These are phyloP conservation scores for Phoma sp. DNA, from an alignment of 2,329 filamentous ascomycete genomes.

Conservation along the genomic window DNA sequence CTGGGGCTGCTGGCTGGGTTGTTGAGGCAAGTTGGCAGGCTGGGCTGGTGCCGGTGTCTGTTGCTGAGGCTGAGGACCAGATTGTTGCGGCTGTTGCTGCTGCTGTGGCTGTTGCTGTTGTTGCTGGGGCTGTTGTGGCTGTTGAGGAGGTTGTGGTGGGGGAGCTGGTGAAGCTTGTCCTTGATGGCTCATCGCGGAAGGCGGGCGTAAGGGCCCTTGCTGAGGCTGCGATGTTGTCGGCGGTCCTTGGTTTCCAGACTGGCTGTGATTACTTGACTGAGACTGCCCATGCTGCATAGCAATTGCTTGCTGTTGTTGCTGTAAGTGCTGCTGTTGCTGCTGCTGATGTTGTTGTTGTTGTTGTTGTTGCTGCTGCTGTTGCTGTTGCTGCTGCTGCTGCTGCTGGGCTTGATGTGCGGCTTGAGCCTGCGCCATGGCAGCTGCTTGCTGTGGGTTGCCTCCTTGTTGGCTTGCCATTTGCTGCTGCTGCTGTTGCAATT, in stretches of 20 bases:
- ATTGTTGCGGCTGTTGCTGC: conserved; percentile 49
- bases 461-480: conserved; percentile 53
- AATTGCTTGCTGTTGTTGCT: conserved; percentile 51
- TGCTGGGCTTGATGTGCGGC: conserved; percentile 51
- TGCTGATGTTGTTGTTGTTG: conserved; percentile 53
- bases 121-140: conserved; percentile 49
- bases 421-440: conserved; percentile 57
- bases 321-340: conserved; percentile 51
- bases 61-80: conserved; percentile 54
- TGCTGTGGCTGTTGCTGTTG: conserved; percentile 50
- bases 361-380: conserved; percentile 50
- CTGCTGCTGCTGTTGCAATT: conserved; percentile 56
- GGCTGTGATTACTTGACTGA: conserved; percentile 58
- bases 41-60: conserved; percentile 52
- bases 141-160: conserved; percentile 48
- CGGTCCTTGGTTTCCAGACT: conserved; percentile 50
- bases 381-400: conserved; percentile 48
- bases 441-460: conserved; percentile 49
- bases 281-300: conserved; percentile 59
- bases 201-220: conserved; percentile 49
- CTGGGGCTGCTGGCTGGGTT: conserved; percentile 46
- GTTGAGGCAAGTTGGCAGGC: conserved; percentile 40
- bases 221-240: conserved; percentile 45
- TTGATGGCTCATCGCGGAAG: conserved; percentile 50
- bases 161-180: conserved; percentile 50